phyloP scores from a whole-genome alignment of 495 filamentous ascomycete species.

The Aspergillus sclerotiicarbonarius region DNA sequence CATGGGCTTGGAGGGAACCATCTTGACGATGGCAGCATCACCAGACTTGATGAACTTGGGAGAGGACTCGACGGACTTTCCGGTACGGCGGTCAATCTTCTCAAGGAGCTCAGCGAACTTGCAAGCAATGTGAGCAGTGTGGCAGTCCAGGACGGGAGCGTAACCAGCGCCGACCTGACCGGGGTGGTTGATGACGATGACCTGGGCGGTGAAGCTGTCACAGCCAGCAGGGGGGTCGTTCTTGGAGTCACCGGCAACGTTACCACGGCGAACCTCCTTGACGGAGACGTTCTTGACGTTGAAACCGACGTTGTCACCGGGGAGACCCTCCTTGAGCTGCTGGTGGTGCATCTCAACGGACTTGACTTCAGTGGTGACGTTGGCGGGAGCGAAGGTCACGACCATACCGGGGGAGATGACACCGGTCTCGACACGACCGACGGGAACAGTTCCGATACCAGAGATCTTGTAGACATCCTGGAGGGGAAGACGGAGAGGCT shows the following conservation, averaged over 20 bases:
- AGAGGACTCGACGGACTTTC: slow-evolving; percentile 84
- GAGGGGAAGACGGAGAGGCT: slow-evolving; percentile 98
- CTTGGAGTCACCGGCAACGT: slow-evolving; percentile 99
- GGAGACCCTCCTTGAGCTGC: slow-evolving; percentile 92
- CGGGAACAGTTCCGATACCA: slow-evolving; percentile 98
- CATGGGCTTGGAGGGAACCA: slow-evolving; percentile 99
- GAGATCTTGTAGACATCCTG: slow-evolving; percentile 99
- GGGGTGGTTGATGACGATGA: slow-evolving; percentile 99
- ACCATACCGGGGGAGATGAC: slow-evolving; percentile 97
- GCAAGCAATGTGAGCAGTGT: slow-evolving; percentile 99
- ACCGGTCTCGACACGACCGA: slow-evolving; percentile 99
- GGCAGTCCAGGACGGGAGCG: slow-evolving; percentile 97
- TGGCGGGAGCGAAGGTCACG: slow-evolving; percentile 81
- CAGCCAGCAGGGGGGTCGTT: slow-evolving; percentile 89
- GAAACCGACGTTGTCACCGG: slow-evolving; percentile 99
- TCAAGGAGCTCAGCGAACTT: slow-evolving; percentile 98
- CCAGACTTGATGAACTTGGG: slow-evolving; percentile 99
- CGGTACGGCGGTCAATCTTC: slow-evolving; percentile 99
- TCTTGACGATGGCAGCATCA: slow-evolving; percentile 99
- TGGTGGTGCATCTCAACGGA: slow-evolving; percentile 99
- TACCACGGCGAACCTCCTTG: slow-evolving; percentile 99
- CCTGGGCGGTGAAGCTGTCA: slow-evolving; percentile 97
- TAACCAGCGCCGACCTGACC: slow-evolving; percentile 99
- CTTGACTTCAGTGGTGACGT: slow-evolving; percentile 99
- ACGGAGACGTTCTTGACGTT: slow-evolving; percentile 99